These are phyloP conservation scores for Cyberlindnera mrakii DNA, from an alignment of 805 yeast genomes.

Conservation along the genomic window DNA sequence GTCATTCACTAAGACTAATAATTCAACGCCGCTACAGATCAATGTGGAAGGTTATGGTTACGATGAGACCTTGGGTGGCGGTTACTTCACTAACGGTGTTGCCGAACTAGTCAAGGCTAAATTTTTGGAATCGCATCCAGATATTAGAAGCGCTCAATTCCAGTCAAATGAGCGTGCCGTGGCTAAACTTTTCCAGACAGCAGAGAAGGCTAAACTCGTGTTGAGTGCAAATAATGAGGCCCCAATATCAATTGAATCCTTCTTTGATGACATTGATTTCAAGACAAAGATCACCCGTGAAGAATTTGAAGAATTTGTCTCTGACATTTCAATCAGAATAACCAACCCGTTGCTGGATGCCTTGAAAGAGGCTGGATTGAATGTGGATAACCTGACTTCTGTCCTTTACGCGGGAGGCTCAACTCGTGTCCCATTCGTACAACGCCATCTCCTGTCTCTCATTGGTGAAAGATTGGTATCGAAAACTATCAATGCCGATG, in stretches of 20 bases:
- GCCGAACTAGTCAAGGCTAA: conserved; percentile 54
- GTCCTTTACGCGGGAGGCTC: conserved; percentile 88
- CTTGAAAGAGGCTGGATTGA: conserved; percentile 28
- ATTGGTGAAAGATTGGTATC: conserved; percentile 60
- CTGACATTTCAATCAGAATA: conserved; percentile 39
- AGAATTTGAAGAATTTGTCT: conserved; percentile 63
- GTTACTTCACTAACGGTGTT: conserved; percentile 58
- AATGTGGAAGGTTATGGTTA: conserved; percentile 69
- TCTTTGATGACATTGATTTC: conserved; percentile 71
- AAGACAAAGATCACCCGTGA: conserved; percentile 59
- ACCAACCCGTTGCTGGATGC: conserved; percentile 51
- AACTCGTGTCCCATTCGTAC: conserved; percentile 84
- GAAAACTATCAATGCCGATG: conserved; percentile 91
- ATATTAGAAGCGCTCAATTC: conserved; percentile 33
- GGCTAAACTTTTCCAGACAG: conserved; percentile 68
- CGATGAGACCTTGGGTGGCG: conserved; percentile 71
- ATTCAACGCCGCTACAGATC: conserved; percentile 37
- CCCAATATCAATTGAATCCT: conserved; percentile 66
- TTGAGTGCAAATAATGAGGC: conserved; percentile 86
- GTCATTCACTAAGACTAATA: conserved; percentile 44
- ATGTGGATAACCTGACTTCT: conserved; percentile 43
- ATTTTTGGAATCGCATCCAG: conserved; percentile 43
- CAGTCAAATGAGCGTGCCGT: conserved; percentile 47
- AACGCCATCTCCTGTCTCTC: conserved; percentile 46
- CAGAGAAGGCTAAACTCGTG: conserved; percentile 84